Conservation (phyloP, 768 basidiomycete genomes). For the Sistotremastrum suecicum region DNA sequence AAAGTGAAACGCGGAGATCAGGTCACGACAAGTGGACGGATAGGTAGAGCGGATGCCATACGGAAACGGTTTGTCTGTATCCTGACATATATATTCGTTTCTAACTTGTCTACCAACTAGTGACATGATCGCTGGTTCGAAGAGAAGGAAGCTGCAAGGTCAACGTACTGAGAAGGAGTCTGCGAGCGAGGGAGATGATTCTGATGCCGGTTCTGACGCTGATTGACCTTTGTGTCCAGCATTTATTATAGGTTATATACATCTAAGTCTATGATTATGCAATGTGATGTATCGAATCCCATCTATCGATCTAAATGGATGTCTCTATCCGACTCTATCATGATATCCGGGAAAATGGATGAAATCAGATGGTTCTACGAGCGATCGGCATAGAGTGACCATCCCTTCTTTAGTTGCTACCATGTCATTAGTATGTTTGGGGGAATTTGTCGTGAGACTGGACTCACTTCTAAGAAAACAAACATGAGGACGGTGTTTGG, state of each 20-base stretch:
- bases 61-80: constrained; percentile 44
- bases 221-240: too few relatives aligned
- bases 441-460: background rate
- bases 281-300: too few relatives aligned
- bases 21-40: constrained; percentile 54
- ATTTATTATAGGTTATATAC: too few relatives aligned
- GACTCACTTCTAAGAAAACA: constrained; percentile 67
- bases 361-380: background rate
- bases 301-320: too few relatives aligned
- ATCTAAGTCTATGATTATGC: too few relatives aligned
- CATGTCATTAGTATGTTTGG: background rate
- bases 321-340: background rate
- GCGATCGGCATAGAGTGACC: constrained; percentile 16
- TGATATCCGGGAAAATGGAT: background rate
- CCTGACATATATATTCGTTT: background rate
- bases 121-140: constrained; percentile 69
- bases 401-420: constrained; percentile 61
- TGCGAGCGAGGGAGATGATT: too few relatives aligned
- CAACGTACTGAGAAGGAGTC: too few relatives aligned
- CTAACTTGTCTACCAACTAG: constrained; percentile 21
- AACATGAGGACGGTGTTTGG: constrained; percentile 79
- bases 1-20: constrained; percentile 67
- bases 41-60: constrained; percentile 56
- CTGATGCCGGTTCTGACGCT: too few relatives aligned
- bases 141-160: constrained; percentile 32